Conservation (phyloP, 2,329 filamentous ascomycete genomes). For the Sarocladium brachiariae region DNA sequence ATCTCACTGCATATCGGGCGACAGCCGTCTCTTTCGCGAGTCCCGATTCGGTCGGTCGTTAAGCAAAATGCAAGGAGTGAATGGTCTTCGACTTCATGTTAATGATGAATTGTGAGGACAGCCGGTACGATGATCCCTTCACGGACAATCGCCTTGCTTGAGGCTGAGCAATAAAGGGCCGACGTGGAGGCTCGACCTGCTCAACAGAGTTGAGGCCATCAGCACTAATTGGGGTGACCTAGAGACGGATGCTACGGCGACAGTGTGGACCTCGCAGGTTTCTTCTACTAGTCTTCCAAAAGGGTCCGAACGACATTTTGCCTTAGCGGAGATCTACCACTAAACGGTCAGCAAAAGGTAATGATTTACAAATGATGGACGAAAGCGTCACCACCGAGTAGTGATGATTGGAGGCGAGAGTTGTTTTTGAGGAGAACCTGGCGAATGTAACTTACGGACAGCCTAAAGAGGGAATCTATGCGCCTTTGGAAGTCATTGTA, state of each 20-base stretch:
- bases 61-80: too few relatives aligned
- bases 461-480: too few relatives aligned
- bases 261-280: neutral
- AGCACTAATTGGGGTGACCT: neutral
- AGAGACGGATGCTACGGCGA: constrained; percentile 1
- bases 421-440: too few relatives aligned
- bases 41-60: too few relatives aligned
- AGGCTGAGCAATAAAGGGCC: constrained; percentile 4
- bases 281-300: neutral
- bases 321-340: neutral
- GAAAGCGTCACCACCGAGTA: neutral
- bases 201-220: neutral
- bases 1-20: neutral
- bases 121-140: too few relatives aligned
- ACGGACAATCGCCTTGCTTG: neutral
- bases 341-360: neutral
- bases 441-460: too few relatives aligned
- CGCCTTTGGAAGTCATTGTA: too few relatives aligned
- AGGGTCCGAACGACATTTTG: neutral
- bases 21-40: neutral
- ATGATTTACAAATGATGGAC: neutral
- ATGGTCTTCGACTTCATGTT: too few relatives aligned
- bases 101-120: too few relatives aligned
- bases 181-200: neutral
- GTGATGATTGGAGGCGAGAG: neutral